Conservation (phyloP, 1,284 basidiomycete genomes). For the Microbotryomycetes sp. region DNA sequence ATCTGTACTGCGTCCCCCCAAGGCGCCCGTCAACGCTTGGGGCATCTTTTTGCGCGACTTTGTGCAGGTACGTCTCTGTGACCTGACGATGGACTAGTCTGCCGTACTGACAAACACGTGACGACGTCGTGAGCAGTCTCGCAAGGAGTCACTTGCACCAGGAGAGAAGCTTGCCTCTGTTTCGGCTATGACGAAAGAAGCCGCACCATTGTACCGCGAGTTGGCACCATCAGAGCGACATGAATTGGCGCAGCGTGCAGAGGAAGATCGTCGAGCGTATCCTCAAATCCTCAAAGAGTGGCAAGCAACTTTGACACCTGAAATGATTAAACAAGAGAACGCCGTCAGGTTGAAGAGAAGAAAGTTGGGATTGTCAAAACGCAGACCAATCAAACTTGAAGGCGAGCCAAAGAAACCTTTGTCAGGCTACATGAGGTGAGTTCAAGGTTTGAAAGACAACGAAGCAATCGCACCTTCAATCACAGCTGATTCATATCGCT, state of each 20-base stretch:
- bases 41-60: conserved; percentile 19
- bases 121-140: background rate
- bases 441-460: background rate
- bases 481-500: background rate
- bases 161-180: conserved; percentile 12
- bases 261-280: conserved; percentile 14
- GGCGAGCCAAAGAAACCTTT: conserved; percentile 26
- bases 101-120: background rate
- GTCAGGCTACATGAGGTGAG: conserved; percentile 22
- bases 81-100: background rate
- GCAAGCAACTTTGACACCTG: conserved; percentile 23
- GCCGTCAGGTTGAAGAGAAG: conserved; percentile 10
- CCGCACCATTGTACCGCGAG: conserved; percentile 9
- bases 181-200: conserved; percentile 1
- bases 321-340: conserved; percentile 31
- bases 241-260: conserved; percentile 10
- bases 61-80: conserved; percentile 11
- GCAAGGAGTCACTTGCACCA: conserved; percentile 1
- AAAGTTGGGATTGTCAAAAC: conserved; percentile 13
- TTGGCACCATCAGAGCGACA: conserved; percentile 1
- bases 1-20: conserved; percentile 19
- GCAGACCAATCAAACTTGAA: conserved; percentile 7
- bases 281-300: conserved; percentile 23
- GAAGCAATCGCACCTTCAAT: background rate
- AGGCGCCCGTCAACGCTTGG: conserved; percentile 22